These are phyloP conservation scores for Colletotrichum scovillei DNA, from an alignment of 2,329 filamentous ascomycete species.

Conservation along the genomic window DNA sequence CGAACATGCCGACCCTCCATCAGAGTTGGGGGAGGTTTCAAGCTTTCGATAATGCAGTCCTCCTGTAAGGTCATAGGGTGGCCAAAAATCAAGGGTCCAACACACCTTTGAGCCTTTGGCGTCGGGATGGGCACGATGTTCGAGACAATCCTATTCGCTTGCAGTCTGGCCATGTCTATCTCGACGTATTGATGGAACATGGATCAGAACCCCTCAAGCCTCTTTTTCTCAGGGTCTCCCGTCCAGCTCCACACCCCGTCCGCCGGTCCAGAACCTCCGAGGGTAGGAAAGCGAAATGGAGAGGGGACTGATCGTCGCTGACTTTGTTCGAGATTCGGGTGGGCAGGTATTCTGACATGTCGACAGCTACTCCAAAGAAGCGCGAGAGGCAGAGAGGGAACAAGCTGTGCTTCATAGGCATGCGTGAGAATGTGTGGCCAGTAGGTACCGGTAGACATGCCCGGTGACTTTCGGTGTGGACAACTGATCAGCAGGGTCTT, in stretches of 20 bases:
- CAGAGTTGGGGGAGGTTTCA: constrained; percentile 19
- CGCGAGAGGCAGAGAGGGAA: neutral
- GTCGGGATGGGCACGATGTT: constrained; percentile 11
- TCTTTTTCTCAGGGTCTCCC: neutral
- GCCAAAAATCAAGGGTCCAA: constrained; percentile 30
- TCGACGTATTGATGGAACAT: neutral
- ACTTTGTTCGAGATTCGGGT: neutral
- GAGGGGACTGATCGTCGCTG: neutral
- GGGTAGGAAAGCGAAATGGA: neutral
- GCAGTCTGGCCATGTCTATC: constrained; percentile 16
- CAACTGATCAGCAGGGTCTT: constrained; percentile 38
- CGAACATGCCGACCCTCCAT: constrained; percentile 5
- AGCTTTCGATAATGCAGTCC: constrained; percentile 26
- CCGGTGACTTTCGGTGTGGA: constrained; percentile 32
- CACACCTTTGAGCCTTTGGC: neutral
- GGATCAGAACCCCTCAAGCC: constrained; percentile 13
- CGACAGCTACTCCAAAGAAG: neutral
- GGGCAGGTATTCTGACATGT: neutral
- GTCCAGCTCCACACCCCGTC: neutral
- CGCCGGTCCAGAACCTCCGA: neutral
- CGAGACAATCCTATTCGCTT: constrained; percentile 27
- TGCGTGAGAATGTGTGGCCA: constrained; percentile 12
- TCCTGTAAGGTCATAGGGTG: constrained; percentile 1
- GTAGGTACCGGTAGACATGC: constrained; percentile 22
- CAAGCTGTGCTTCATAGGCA: too few species aligned